Base-by-base conservation (phyloP, 1,284 basidiomycete species). In the Trametes versicolor region DNA sequence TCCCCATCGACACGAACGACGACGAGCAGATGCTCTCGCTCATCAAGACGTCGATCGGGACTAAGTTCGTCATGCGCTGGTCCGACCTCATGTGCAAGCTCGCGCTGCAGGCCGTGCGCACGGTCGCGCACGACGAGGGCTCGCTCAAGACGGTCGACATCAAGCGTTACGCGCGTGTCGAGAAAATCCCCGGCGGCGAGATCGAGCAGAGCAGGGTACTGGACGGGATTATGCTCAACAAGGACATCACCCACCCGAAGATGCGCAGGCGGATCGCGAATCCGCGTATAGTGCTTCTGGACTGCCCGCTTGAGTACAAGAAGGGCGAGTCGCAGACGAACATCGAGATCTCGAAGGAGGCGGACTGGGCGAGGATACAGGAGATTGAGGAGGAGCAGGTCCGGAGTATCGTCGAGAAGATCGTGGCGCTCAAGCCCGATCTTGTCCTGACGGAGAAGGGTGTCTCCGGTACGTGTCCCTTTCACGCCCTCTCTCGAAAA, bases 31-130 rank as follows among this genome's bases (percentile, higher is more conserved):
- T 99, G 97, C 89, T 99, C 47, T 87, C 94, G 4, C 88, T 99
- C 73, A 99, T 99, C 87, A 98, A 98, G 82, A 98, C 95, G 0
- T 97, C 96, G 54, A 98, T 99, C 79, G 97, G 97, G n/a, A 99
- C 98, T 63, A 99, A 99, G 80, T 99, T 99, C 74, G 95, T 97
- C 71, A 91, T 90, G 45, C 89, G 97, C 55, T 99, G 97, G 97
- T 94, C 94, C 0, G 96, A 98, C 73, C 90, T 98, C 69, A 99
- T 99, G 97, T 99, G 97, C 82, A 87, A 84, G 68, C 91, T 99
- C 57, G 98, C 98, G 0, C 84, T 99, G 36, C 88, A 97, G 70
- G 97, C 97, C 0, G 95, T 99, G 1, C 89, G 93, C 43, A 96
- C 91, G 1, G 96, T 98, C 56, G 85, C 86, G 0, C 80, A 85